Evolutionary conservation across 2,329 filamentous ascomycete genomes (phyloP), one percentile per base, ranked within the genome.

Genomic region (Aaosphaeria pasadenensis): DNA sequence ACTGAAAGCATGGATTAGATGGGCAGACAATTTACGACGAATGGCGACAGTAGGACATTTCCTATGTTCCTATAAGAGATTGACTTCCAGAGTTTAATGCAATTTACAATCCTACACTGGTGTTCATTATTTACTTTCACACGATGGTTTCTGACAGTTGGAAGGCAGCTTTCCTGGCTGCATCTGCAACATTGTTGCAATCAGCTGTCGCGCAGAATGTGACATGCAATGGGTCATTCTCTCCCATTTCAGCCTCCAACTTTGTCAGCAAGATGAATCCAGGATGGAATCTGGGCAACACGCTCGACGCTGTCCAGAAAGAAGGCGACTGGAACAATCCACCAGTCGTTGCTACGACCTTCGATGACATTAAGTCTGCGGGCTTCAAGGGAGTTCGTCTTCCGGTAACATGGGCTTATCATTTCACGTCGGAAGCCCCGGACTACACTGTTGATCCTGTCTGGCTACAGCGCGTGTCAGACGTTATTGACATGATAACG

Each of bases 261-360:
- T 81, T 70, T 44, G 67, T 82, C 42, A 69, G 71, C 5, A 73
- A 69, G 6, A 69, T 82, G 38, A 78, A 78, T 43, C 70, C 80
- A 0, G 81, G 81, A 6, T 84, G 81, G 81, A 84, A 84, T 53
- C 55, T 83, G 6, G 82, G 81, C 7, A 84, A 84, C 47, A 82
- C 80, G 0, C 72, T 84, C 30, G 82, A 84, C 57, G 79, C 80
- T 1, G 64, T 75, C 6, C 75, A 80, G 5, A 69, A 75, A 43
- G 82, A 85, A 59, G 80, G 78, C 5, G 78, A 75, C 3, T 84
- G 81, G 81, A 80, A 43, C 30, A 44, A 44, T 17, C 42, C 30
- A 7, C 31, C 42, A 7, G 42, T 82, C 1, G 67, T 74, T 5
- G 68, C 67, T 2, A 59, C 62, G 1, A 82, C 79, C 0, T 81